phyloP scores from a whole-genome alignment of 169 alveolate genomes.

The Amoebophrya sp. region DNA sequence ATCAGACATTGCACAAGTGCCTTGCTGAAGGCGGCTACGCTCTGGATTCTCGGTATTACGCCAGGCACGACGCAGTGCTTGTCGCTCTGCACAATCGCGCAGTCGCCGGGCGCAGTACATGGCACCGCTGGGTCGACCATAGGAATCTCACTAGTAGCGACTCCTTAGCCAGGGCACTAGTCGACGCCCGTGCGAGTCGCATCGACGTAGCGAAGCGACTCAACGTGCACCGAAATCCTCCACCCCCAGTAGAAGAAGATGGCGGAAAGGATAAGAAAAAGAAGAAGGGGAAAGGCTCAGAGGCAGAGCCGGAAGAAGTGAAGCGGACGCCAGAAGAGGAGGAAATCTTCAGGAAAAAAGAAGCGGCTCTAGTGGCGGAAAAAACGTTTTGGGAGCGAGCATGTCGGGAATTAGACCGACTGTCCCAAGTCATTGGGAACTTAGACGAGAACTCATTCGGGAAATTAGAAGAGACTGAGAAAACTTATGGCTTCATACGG shows the following conservation, averaged over 20 bases:
- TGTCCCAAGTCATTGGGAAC: background rate
- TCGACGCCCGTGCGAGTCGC: background rate
- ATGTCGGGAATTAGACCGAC: background rate
- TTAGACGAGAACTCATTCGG: background rate
- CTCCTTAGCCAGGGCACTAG: background rate
- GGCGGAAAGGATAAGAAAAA: background rate
- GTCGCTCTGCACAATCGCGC: constrained; percentile 9
- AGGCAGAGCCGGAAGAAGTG: background rate
- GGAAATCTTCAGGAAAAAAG: background rate
- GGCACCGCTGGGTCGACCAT: background rate
- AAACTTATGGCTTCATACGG: no score
- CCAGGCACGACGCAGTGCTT: constrained; percentile 7
- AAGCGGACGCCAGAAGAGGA: constrained; percentile 8
- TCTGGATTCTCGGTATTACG: background rate
- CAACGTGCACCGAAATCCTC: background rate
- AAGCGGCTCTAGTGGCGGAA: background rate
- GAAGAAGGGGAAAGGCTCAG: constrained; percentile 16
- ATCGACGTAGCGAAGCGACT: background rate
- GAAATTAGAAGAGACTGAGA: background rate
- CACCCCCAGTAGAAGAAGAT: background rate
- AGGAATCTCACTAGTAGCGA: background rate
- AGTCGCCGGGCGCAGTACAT: background rate
- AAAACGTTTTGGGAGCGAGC: background rate
- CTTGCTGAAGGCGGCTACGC: background rate
- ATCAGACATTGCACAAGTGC: constrained; percentile 11